Base-by-base conservation (phyloP, 2,329 filamentous ascomycete species). In the Pseudogymnoascus sp. region DNA sequence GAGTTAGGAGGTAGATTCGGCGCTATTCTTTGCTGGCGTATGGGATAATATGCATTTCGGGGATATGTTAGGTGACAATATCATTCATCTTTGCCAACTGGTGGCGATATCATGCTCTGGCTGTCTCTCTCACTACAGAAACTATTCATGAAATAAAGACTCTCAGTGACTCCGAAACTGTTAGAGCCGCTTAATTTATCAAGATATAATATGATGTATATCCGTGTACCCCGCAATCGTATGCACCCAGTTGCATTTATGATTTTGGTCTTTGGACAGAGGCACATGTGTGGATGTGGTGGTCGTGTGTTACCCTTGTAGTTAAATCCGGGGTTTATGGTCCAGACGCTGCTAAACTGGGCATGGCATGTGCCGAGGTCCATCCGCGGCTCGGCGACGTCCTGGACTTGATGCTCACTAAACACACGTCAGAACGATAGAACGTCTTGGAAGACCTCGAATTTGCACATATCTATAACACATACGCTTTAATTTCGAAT, bases 291-390 rank as follows among this genome's bases (percentile, higher is more conserved):
- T 56, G 50, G 50, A 33, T 56, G 50, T 56, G 16, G 50, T 35
- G 50, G 50, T 56, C 50, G 16, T 56, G 50, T 33, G 31, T 35
- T 33, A 56, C 28, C 50, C 50, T 56, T 56, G 28, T 56, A 56
- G 50, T 56, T 56, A 56, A 56, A 21, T 35, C 50, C 14, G 50
- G 50, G 28, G 50, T 18, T 18, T 12, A n/a, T 56, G 50, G 50
- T 56, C 50, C 28, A 33, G 50, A 33, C n/a, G n/a, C 28, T 56
- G n/a, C 28, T 56, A 33, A 33, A 12, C 47, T 35, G 23, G 23
- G 28, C 50, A 56, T 56, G 50, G 50, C 50, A 56, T 56, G 50
- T 56, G 50, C 50, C 50, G 50, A 56, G 50, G 50, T 56, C 33
- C 28, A 21, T 56, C 50, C 50, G 50, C 50, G 50, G 50, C 50